A percentile compares a stretch with the other conserved stretches of the same genome.
These are phyloP conservation scores for Xylaria digitata DNA, from an alignment of 2,329 filamentous ascomycete species.

Conservation along the genomic window DNA sequence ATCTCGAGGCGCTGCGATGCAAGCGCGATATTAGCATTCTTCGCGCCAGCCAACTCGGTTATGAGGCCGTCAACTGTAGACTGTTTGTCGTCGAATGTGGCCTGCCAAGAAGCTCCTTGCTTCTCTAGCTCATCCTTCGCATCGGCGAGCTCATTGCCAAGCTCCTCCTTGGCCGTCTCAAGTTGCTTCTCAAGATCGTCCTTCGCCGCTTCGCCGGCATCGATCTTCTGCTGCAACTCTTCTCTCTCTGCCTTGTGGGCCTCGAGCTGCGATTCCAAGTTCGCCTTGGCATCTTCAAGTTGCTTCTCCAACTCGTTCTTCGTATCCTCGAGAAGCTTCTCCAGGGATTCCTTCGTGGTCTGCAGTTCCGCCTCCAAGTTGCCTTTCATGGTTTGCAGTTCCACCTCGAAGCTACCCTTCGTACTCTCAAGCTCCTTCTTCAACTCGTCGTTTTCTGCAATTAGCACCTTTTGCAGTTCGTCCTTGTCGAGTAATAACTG, in stretches of 20 bases:
- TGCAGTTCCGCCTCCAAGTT: constrained; percentile 32
- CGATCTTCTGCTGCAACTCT: constrained; percentile 42
- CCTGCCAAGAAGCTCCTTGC: constrained; percentile 39
- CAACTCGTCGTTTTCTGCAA: constrained; percentile 28
- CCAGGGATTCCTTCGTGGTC: constrained; percentile 33
- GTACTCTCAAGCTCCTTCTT: constrained; percentile 29
- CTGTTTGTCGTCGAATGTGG: constrained; percentile 44
- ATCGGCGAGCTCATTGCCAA: constrained; percentile 33
- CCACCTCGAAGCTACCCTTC: constrained; percentile 34
- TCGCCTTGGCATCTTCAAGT: constrained; percentile 27
- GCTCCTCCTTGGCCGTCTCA: constrained; percentile 42
- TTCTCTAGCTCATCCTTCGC: constrained; percentile 40
- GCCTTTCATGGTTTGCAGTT: constrained; percentile 33
- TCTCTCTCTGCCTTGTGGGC: constrained; percentile 34
- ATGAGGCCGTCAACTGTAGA: constrained; percentile 43
- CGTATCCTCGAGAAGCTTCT: constrained; percentile 38
- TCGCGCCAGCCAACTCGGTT: constrained; percentile 46
- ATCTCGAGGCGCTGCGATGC: constrained; percentile 44
- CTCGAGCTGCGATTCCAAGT: constrained; percentile 35
- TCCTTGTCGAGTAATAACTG: constrained; percentile 28
- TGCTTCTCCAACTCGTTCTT: constrained; percentile 29
- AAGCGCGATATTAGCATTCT: constrained; percentile 48
- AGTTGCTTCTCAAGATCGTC: constrained; percentile 42
- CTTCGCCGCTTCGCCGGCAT: constrained; percentile 36
- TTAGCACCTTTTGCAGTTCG: constrained; percentile 23